These are phyloP conservation scores for Cephaloascus fragrans DNA, from an alignment of 805 yeast species.

Conservation along the genomic window DNA sequence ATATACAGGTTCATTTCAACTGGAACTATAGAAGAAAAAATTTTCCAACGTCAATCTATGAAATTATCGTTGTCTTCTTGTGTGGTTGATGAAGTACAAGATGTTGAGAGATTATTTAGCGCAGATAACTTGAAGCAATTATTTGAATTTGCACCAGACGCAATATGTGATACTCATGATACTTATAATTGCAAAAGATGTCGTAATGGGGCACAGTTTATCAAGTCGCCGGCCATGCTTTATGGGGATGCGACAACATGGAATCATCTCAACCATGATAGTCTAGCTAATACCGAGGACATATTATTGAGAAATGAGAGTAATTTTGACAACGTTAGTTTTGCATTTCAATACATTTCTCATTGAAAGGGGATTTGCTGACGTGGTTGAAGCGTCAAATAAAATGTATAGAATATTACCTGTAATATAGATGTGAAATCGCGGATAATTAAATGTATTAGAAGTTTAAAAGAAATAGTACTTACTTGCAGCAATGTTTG, in stretches of 20 bases:
- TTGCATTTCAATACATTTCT: conserved; percentile 88
- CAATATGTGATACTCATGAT: conserved; percentile 86
- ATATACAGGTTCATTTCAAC: conserved; percentile 90
- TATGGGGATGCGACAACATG: conserved; percentile 97
- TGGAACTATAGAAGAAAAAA: conserved; percentile 94
- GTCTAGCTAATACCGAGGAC: conserved; percentile 63
- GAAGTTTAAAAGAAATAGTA: no score
- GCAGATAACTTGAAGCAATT: conserved; percentile 70
- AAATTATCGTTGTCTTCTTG: conserved; percentile 87
- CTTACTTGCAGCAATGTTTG: no score
- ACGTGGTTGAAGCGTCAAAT: no score
- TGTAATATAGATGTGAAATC: no score
- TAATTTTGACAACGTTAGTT: conserved; percentile 60
- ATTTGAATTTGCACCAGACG: conserved; percentile 58
- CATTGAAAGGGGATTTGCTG: conserved; percentile 33
- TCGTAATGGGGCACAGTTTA: conserved; percentile 45
- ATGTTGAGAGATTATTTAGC: conserved; percentile 86
- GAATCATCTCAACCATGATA: conserved; percentile 75
- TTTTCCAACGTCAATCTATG: conserved; percentile 92
- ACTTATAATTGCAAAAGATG: conserved; percentile 87
- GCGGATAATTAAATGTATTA: no score
- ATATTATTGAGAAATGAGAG: conserved; percentile 66
- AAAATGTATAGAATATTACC: no score
- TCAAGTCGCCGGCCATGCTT: conserved; percentile 74
- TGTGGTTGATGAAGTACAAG: conserved; percentile 94